Evolutionary conservation across 768 basidiomycete species (phyloP).

Genomic region (Naematelia encephala): DNA sequence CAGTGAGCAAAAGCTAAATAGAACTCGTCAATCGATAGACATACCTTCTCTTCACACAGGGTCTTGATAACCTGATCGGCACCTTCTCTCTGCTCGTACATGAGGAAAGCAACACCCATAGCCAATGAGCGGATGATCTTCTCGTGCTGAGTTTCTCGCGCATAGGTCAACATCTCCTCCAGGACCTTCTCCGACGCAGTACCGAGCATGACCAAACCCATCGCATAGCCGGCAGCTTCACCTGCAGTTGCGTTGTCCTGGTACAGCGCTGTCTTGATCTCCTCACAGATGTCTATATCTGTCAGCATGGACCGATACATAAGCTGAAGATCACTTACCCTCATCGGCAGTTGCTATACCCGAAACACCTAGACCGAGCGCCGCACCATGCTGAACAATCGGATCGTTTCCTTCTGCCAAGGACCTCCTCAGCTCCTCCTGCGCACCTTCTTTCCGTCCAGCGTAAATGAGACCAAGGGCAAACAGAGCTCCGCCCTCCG

Average conservation of each 20-base stretch:
- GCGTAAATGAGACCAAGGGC: slow-evolving; percentile 93
- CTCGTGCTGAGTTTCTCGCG: slow-evolving; percentile 96
- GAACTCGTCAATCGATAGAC: slow-evolving; percentile 20
- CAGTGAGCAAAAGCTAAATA: slow-evolving; percentile 15
- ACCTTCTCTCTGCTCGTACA: slow-evolving; percentile 87
- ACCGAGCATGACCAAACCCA: slow-evolving; percentile 98
- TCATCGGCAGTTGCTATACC: slow-evolving; percentile 87
- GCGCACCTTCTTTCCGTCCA: slow-evolving; percentile 65
- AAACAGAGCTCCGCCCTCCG: slow-evolving; percentile 93
- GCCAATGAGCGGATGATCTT: slow-evolving; percentile 97
- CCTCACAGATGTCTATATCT: slow-evolving; percentile 74
- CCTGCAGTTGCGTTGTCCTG: slow-evolving; percentile 93
- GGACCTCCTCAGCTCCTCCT: slow-evolving; percentile 72
- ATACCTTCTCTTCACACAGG: slow-evolving; percentile 80
- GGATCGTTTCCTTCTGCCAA: slow-evolving; percentile 60
- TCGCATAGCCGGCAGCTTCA: slow-evolving; percentile 92
- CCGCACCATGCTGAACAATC: slow-evolving; percentile 94
- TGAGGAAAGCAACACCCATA: slow-evolving; percentile 86
- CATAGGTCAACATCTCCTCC: slow-evolving; percentile 93
- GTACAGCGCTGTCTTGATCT: slow-evolving; percentile 82
- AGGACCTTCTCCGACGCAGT: slow-evolving; percentile 73
- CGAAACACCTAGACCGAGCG: slow-evolving; percentile 91
- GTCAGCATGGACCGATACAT: slow-evolving; percentile 6
- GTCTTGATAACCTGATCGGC: slow-evolving; percentile 77
- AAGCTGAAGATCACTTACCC: slow-evolving; percentile 43